phyloP scores from a whole-genome alignment of 2,329 filamentous ascomycete genomes.

The Thielaviopsis populi region DNA sequence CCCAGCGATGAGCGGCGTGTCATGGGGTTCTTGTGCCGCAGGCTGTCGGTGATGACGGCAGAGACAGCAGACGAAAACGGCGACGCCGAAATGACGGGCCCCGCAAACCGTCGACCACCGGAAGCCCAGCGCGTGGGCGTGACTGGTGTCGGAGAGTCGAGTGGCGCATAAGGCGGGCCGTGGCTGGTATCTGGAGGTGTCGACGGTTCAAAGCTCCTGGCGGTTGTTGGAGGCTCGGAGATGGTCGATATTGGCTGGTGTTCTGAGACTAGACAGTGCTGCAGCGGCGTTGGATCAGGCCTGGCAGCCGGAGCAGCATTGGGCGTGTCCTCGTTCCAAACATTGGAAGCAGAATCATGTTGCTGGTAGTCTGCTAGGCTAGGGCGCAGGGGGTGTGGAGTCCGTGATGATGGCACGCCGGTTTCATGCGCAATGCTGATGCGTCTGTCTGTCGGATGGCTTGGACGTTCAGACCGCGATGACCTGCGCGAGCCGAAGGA shows the following conservation, averaged over 20 bases:
- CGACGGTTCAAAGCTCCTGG: slow-evolving; percentile 18
- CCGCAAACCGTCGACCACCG: slow-evolving; percentile 29
- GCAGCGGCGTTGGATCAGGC: slow-evolving; percentile 7
- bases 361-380: background rate
- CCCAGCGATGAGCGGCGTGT: slow-evolving; percentile 31
- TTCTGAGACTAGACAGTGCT: slow-evolving; percentile 20
- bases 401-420: slow-evolving; percentile 26
- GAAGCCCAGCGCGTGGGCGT: slow-evolving; percentile 19
- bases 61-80: slow-evolving; percentile 45
- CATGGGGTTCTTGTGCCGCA: slow-evolving; percentile 30
- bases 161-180: slow-evolving; percentile 17
- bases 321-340: background rate
- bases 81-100: slow-evolving; percentile 42
- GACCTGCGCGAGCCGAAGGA: slow-evolving; percentile 28
- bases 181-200: slow-evolving; percentile 7
- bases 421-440: slow-evolving; percentile 25
- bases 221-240: slow-evolving; percentile 21
- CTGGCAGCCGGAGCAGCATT: slow-evolving; percentile 25
- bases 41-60: slow-evolving; percentile 41
- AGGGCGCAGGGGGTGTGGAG: slow-evolving; percentile 16
- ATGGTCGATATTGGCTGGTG: slow-evolving; percentile 20
- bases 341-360: background rate
- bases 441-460: slow-evolving; percentile 28
- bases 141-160: slow-evolving; percentile 18
- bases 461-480: slow-evolving; percentile 29